A percentile compares a stretch with the other conserved stretches of the same genome.
Conservation (phyloP, 208 protist genomes). For the Trypanosoma cruzi region DNA sequence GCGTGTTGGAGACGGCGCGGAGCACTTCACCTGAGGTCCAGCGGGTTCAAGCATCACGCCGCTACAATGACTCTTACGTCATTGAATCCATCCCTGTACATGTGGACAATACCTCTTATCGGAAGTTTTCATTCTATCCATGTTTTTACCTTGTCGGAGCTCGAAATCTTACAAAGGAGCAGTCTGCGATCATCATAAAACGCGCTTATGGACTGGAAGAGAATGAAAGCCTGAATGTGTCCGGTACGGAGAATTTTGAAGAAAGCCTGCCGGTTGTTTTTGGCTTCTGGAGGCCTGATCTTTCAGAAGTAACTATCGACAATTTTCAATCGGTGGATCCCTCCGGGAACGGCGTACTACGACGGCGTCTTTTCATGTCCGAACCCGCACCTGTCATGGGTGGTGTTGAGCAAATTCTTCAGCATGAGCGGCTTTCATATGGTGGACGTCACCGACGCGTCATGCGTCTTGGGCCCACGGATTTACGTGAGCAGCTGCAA, state of each 20-base stretch:
- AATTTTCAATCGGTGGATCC: conserved; percentile 48
- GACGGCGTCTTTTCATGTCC: conserved; percentile 43
- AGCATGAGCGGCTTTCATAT: conserved; percentile 32
- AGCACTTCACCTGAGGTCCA: conserved; percentile 1
- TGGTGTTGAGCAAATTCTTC: conserved; percentile 39
- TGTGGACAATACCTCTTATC: conserved; percentile 54
- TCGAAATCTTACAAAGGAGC: conserved; percentile 27
- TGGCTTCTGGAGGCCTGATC: conserved; percentile 59
- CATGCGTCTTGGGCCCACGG: conserved; percentile 13
- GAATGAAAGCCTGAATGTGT: conserved; percentile 25
- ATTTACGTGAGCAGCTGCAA: conserved; percentile 26
- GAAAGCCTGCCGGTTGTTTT: conserved; percentile 31
- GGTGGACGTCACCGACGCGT: conserved; percentile 23
- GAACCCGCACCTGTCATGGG: conserved; percentile 37
- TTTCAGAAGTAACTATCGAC: conserved; percentile 7
- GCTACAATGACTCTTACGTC: conserved; percentile 11
- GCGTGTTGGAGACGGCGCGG: conserved; percentile 20
- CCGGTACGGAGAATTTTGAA: conserved; percentile 15
- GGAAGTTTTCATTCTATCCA: conserved; percentile 23
- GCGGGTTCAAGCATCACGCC: background rate
- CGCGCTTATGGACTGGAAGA: conserved; percentile 20
- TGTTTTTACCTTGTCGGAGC: conserved; percentile 34
- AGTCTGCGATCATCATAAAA: conserved; percentile 29
- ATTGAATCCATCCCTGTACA: conserved; percentile 26
- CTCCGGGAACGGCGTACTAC: conserved; percentile 48